phyloP scores from a whole-genome alignment of 1,139 yeast genomes.

The Arxiozyma slooffiae region DNA sequence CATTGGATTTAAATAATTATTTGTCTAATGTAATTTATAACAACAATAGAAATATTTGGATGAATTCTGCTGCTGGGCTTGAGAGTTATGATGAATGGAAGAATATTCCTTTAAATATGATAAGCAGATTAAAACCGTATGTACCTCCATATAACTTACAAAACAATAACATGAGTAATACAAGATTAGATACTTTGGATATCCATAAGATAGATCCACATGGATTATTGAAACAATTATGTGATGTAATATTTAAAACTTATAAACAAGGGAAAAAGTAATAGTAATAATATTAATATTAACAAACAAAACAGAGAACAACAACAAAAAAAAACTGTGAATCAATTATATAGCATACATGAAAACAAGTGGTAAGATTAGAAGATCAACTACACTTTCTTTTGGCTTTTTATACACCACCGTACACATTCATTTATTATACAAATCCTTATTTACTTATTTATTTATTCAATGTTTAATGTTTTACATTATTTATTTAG shows the following conservation, averaged over 20 bases:
- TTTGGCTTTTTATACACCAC: no score
- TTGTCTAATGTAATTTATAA: slow-evolving; percentile 9
- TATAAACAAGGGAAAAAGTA: not conserved
- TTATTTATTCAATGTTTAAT: no score
- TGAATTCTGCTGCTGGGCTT: slow-evolving; percentile 25
- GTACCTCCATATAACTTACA: slow-evolving; percentile 8
- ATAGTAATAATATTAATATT: no score
- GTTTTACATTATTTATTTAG: no score
- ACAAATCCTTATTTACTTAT: no score
- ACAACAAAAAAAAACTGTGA: not conserved
- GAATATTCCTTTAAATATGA: slow-evolving; percentile 23
- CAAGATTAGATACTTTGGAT: not conserved
- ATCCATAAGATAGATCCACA: slow-evolving; percentile 3
- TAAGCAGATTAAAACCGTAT: slow-evolving; percentile 22
- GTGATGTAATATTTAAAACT: not conserved
- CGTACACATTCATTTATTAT: no score
- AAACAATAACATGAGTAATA: no score
- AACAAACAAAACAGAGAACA: not conserved
- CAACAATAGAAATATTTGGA: slow-evolving; percentile 8
- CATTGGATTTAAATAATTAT: not conserved
- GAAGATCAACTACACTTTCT: no score
- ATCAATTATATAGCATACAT: no score
- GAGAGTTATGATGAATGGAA: slow-evolving; percentile 31
- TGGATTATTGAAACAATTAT: slow-evolving; percentile 6
- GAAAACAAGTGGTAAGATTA: no score